Conservation (phyloP, 1,139 yeast species). For the Arxiozyma slooffiae region DNA sequence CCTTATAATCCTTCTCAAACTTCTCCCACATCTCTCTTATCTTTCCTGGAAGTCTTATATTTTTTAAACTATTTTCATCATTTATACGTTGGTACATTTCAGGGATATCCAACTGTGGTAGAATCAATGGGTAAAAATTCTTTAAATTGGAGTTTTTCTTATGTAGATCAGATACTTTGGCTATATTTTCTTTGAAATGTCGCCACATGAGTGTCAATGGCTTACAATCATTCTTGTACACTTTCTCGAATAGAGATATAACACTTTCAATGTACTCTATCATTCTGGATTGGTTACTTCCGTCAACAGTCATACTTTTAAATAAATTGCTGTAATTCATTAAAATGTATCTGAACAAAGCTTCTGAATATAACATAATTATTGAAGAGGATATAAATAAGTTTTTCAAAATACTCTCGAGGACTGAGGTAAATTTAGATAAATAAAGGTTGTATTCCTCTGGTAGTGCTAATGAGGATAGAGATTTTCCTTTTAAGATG, state of each 20-base stretch:
- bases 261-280: background rate
- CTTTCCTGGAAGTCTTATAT: conserved; percentile 13
- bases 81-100: conserved; percentile 8
- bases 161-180: background rate
- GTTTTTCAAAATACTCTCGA: too few species aligned
- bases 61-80: conserved; percentile 7
- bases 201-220: background rate
- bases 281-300: background rate
- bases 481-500: background rate
- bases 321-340: background rate
- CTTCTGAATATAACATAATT: background rate
- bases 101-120: conserved; percentile 18
- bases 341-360: background rate
- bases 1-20: conserved; percentile 15
- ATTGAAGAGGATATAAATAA: too few species aligned
- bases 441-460: too few species aligned
- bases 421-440: too few species aligned
- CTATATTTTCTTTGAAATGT: background rate
- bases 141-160: background rate
- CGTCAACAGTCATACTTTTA: too few species aligned
- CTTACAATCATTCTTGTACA: too few species aligned
- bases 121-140: conserved; percentile 12
- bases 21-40: conserved; percentile 23
- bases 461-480: too few species aligned
- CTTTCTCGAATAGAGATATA: background rate